Evolutionary conservation across 169 alveolate species (phyloP), one percentile per base, ranked within the genome.

Genomic region (Sarcocystis neurona): DNA sequence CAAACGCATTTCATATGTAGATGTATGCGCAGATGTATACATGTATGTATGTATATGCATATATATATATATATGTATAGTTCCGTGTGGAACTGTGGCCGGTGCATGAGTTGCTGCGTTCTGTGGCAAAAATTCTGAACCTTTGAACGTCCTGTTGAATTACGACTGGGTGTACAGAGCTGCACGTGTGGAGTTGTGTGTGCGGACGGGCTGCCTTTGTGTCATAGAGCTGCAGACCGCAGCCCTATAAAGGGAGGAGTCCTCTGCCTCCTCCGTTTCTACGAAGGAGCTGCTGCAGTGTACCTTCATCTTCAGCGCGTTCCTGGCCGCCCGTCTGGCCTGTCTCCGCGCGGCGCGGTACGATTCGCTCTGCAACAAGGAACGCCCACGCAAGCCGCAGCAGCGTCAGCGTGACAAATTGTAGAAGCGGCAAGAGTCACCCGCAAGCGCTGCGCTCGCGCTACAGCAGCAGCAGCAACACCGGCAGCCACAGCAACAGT

Each of bases 271-370:
- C n/a, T n/a, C n/a, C n/a, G n/a, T n/a, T n/a, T n/a, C n/a, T n/a
- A n/a, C n/a, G n/a, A n/a, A n/a, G n/a, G n/a, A n/a, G n/a, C n/a
- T n/a, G n/a, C n/a, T n/a, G n/a, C n/a, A 43, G 37, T 34, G 18
- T n/a, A 75, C 84, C 63, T 75, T 75, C 84, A 75, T 75, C 30
- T 75, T 41, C 30, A 58, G 58, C 32, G 84, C 84, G 44, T 75
- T 41, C 41, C 46, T 37, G 0, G 84, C 60, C 2, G 84, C 84
- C 4, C 30, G 58, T 30, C 46, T 37, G 30, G 84, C 46, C 43
- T 75, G 84, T 66, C 32, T 41, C 50, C 46, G 43, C 58, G 84
- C 84, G 44, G 43, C 30, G n/a, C 50, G 46, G 56, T 75, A 75
- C 4, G 53, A 18, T 5, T 75, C 84, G 43, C 58, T 75, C 84